Evolutionary conservation across 176 grass and related monocot species (phyloP).

Genomic region (Juncus effusus): DNA sequence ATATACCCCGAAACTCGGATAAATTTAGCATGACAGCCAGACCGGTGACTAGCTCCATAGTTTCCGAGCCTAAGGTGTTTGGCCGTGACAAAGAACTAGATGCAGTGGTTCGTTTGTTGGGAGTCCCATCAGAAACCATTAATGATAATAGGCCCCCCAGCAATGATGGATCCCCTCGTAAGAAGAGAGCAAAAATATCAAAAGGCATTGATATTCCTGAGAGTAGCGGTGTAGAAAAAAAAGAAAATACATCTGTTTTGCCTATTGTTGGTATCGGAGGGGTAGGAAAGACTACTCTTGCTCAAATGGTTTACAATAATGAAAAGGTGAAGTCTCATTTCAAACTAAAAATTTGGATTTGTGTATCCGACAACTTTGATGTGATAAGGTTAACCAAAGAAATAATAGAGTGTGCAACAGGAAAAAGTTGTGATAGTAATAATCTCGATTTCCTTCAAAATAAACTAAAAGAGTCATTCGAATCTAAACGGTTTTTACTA

Average conservation of each 20-base stretch:
- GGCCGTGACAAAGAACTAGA: background rate
- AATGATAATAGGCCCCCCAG: too few relatives aligned
- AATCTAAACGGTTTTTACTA: conserved; percentile 12
- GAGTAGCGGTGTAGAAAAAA: background rate
- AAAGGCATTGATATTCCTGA: background rate
- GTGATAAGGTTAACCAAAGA: background rate
- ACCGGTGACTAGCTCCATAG: background rate
- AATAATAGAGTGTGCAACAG: background rate
- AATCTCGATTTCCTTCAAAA: background rate
- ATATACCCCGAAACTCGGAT: background rate
- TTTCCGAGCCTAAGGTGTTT: too few relatives aligned
- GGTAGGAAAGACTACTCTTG: conserved; percentile 47
- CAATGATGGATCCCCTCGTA: background rate
- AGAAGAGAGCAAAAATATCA: background rate
- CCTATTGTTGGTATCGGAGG: conserved; percentile 44
- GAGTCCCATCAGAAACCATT: too few relatives aligned
- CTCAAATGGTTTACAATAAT: conserved; percentile 28
- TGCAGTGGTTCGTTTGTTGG: background rate
- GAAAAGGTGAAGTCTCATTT: background rate
- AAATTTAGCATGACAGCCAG: conserved; percentile 1
- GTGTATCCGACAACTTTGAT: conserved; percentile 26
- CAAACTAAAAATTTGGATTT: background rate
- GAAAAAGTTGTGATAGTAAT: background rate
- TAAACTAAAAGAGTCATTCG: background rate
- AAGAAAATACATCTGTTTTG: conserved; percentile 18